Evolutionary conservation across 192 early-diverging fungal genomes (phyloP), one percentile per base, ranked within the genome.

Genomic region (Gigaspora rosea): DNA sequence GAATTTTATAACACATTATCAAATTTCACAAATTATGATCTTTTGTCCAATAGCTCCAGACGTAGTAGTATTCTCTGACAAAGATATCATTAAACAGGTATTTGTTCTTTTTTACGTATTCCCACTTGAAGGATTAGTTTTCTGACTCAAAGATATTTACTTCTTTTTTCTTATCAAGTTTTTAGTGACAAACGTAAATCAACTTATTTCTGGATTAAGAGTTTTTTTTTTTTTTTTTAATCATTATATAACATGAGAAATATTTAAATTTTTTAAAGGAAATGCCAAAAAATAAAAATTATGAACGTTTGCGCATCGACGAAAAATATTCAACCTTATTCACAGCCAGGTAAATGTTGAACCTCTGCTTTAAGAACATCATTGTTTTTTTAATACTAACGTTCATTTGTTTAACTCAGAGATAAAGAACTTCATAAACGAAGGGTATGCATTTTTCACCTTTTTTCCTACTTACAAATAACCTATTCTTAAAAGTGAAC

Each of bases 21-120:
- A 41, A 41, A 41, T 6, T 41, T 41, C 41, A 41, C 41, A 41
- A 41, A 41, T 41, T 7, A 41, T 63, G 0, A 70, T 48, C 5
- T 49, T n/a, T 70, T 20, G 16, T 51, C 18, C n/a, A n/a, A 50
- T 48, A 70, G 68, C 68, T 32, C 77, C 67, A 32, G 52, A 22
- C 11, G 8, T 18, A 5, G 33, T 83, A 12, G 54, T 57, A 16
- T 59, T 83, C 20, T 49, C 79, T 0, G 82, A 83, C 58, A 83
- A 81, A 75, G 54, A 61, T 49, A 81, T 81, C 65, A 13, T 77
- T 32, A 83, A 83, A 59, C 73, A 83, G 63, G 69, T 83, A 49
- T 36, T 22, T 41, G 41, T 41, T 41, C 41, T 41, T 41, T n/a
- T 41, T 7, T 7, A 41, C 0, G 41, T 41, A 41, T 41, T 3